These are phyloP conservation scores for Aspergillus oerlinghausenensis DNA, from an alignment of 2,329 filamentous ascomycete genomes.

Conservation along the genomic window DNA sequence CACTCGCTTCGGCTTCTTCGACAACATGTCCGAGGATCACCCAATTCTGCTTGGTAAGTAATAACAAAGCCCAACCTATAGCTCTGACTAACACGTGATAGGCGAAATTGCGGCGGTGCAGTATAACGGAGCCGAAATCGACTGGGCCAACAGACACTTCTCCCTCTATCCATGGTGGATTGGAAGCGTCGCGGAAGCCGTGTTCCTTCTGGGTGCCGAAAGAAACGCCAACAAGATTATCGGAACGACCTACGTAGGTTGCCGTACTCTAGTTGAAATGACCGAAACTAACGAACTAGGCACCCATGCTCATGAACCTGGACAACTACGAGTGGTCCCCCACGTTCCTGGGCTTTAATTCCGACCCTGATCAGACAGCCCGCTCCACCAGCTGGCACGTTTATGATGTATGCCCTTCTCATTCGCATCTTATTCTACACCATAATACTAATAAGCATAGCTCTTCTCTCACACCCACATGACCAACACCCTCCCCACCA, in stretches of 20 bases:
- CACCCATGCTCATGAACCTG: conserved; percentile 26
- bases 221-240: conserved; percentile 46
- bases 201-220: conserved; percentile 63
- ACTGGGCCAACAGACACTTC: conserved; percentile 43
- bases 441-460: conserved; percentile 28
- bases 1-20: conserved; percentile 49
- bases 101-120: conserved; percentile 27
- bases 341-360: conserved; percentile 27
- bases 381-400: conserved; percentile 27
- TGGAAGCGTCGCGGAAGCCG: conserved; percentile 59
- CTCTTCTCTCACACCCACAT: conserved; percentile 43
- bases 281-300: conserved; percentile 11
- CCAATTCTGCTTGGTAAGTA: conserved; percentile 23
- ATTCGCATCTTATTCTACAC: conserved; percentile 2
- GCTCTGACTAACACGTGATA: conserved; percentile 1
- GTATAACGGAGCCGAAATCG: conserved; percentile 41
- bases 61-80: not conserved
- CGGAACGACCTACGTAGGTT: conserved; percentile 24
- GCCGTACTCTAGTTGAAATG: not conserved
- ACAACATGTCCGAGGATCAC: conserved; percentile 37
- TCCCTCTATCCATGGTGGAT: conserved; percentile 54
- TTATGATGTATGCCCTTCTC: conserved; percentile 25
- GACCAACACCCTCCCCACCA: conserved; percentile 42
- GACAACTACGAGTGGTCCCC: conserved; percentile 27
- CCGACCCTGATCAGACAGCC: conserved; percentile 25